Evolutionary conservation across 148 eudicot species (phyloP).

Genomic region (Mesembryanthemum crystallinum): DNA sequence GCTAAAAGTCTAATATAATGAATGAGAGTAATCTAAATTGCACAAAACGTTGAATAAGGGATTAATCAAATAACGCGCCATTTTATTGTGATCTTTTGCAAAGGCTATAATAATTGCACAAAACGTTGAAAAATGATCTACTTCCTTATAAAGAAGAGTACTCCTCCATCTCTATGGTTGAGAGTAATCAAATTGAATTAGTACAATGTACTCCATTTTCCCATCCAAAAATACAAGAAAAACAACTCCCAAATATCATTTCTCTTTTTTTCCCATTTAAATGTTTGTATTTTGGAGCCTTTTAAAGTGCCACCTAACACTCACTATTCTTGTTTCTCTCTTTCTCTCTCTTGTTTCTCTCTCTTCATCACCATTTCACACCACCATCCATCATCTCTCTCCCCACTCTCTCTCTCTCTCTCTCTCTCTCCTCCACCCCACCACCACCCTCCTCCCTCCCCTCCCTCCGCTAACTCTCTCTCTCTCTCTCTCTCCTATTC

Average conservation of each 20-base stretch:
- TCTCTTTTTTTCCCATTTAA: not conserved
- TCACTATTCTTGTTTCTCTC: not conserved
- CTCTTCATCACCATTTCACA: constrained; percentile 1
- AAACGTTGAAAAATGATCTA: no score
- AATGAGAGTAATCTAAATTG: no score
- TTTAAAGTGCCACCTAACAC: constrained; percentile 37
- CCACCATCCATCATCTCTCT: constrained; percentile 24
- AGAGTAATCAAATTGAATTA: no score
- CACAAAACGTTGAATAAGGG: no score
- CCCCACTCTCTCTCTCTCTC: not conserved
- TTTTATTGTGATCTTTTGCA: no score
- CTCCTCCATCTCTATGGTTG: no score
- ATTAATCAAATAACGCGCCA: no score
- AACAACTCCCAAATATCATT: not conserved
- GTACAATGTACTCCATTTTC: no score
- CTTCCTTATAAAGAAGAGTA: no score
- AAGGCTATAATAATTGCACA: no score
- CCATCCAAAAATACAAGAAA: not conserved
- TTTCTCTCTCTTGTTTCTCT: not conserved
- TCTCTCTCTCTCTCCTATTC: not conserved
- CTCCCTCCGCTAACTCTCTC: not conserved
- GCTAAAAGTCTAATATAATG: no score
- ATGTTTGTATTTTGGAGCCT: constrained; percentile 24
- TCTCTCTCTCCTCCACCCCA: constrained; percentile 28
- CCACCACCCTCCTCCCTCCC: constrained; percentile 2